Conservation (phyloP, 1,139 yeast genomes). For the Geotrichum reessii region DNA sequence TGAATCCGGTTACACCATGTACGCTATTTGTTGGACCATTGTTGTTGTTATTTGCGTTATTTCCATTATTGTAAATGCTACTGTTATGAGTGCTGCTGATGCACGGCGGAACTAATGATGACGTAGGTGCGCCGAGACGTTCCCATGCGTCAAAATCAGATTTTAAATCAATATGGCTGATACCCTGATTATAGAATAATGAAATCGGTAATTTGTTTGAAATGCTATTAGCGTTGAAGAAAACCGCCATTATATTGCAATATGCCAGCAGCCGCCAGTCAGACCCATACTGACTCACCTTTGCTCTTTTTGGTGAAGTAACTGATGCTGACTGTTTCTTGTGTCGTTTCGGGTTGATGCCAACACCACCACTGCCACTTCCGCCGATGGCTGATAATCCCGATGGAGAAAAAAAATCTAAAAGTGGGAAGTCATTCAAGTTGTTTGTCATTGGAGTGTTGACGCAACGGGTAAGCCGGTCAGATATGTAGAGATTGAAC, state of each 20-base stretch:
- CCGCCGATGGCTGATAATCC: not conserved
- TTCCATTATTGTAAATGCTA: not conserved
- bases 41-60: not conserved
- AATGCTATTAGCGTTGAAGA: slow-evolving; percentile 51
- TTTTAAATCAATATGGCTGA: slow-evolving; percentile 69
- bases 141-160: slow-evolving; percentile 87
- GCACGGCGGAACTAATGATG: not conserved
- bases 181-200: slow-evolving; percentile 72
- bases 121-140: slow-evolving; percentile 21
- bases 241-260: slow-evolving; percentile 50
- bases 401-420: not conserved
- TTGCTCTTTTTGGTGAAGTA: slow-evolving; percentile 35
- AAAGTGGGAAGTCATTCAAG: not conserved
- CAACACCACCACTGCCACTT: not conserved
- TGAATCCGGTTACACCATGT: not conserved
- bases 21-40: not conserved
- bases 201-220: slow-evolving; percentile 42
- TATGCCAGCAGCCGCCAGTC: slow-evolving; percentile 79
- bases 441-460: not conserved
- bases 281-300: slow-evolving; percentile 58
- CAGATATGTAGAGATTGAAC: slow-evolving; percentile 37
- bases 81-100: not conserved
- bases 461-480: slow-evolving; percentile 31
- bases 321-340: not conserved
- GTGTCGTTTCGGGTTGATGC: not conserved